phyloP scores from a whole-genome alignment of 345 rosid species.

The Euclidium syriacum region DNA sequence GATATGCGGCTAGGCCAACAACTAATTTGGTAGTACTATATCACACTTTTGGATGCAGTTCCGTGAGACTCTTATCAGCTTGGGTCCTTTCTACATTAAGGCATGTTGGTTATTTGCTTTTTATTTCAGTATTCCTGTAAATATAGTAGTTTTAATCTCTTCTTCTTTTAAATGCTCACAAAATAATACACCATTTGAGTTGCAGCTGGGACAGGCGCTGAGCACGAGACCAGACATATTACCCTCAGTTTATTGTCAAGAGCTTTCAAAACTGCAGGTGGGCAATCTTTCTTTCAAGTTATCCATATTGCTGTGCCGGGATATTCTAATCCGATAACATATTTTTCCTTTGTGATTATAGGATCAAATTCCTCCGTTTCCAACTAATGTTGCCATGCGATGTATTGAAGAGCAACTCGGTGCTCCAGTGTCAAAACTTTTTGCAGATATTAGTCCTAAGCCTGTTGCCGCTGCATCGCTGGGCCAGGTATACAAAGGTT shows the following conservation, averaged over 20 bases:
- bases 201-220: conserved; percentile 95
- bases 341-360: conserved; percentile 29
- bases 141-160: neutral
- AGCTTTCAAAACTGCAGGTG: conserved; percentile 95
- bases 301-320: neutral
- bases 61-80: conserved; percentile 66
- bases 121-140: neutral
- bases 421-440: conserved; percentile 54
- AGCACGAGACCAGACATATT: conserved; percentile 94
- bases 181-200: conserved; percentile 6
- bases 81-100: conserved; percentile 97
- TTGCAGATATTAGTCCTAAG: conserved; percentile 83
- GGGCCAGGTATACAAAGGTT: conserved; percentile 99
- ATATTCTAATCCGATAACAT: conserved; percentile 2
- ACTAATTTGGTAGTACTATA: neutral
- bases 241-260: conserved; percentile 78
- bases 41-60: conserved; percentile 56
- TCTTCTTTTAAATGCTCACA: neutral
- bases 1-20: neutral
- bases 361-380: conserved; percentile 98
- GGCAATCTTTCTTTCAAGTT: neutral
- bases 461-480: conserved; percentile 95
- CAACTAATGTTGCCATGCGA: conserved; percentile 62
- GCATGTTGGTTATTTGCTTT: conserved; percentile 37
- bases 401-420: conserved; percentile 85